These are phyloP conservation scores for Colletotrichum paranaense DNA, from an alignment of 2,329 filamentous ascomycete species.

Conservation along the genomic window DNA sequence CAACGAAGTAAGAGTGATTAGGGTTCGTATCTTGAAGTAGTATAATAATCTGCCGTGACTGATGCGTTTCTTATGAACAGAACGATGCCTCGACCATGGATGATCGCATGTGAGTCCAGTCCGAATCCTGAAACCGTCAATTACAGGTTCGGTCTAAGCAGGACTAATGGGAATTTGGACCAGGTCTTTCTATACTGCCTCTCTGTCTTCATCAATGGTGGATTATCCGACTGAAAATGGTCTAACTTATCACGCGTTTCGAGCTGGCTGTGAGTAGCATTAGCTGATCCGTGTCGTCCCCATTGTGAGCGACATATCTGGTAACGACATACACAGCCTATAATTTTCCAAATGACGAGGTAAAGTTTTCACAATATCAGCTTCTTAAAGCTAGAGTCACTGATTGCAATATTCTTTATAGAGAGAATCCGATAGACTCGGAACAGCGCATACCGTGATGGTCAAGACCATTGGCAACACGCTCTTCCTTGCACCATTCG, in stretches of 20 bases:
- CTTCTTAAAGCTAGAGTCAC: too few species aligned
- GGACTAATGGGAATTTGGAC: neutral
- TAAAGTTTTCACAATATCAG: neutral
- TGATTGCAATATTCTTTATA: neutral
- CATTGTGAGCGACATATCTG: neutral
- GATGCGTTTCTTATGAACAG: neutral
- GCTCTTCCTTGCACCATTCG: slow-evolving; percentile 13
- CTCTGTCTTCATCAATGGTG: slow-evolving; percentile 9
- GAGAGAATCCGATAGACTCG: slow-evolving; percentile 21
- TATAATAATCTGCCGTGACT: neutral
- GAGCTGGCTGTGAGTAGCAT: slow-evolving; percentile 3
- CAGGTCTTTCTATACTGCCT: neutral
- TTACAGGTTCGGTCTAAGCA: neutral
- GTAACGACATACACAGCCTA: slow-evolving; percentile 25
- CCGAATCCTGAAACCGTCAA: too few species aligned
- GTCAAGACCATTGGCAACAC: slow-evolving; percentile 4
- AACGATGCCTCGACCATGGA: neutral
- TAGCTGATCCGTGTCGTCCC: neutral
- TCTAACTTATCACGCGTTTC: slow-evolving; percentile 26
- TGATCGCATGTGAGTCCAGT: neutral
- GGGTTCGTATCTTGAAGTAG: neutral
- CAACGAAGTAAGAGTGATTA: neutral
- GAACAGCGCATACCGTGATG: neutral
- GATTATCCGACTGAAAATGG: slow-evolving; percentile 27
- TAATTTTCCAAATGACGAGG: slow-evolving; percentile 50